A percentile compares a stretch with the other conserved stretches of the same genome.
These are phyloP conservation scores for Crataegus laevigata DNA, from an alignment of 306 rosid species.

Conservation along the genomic window DNA sequence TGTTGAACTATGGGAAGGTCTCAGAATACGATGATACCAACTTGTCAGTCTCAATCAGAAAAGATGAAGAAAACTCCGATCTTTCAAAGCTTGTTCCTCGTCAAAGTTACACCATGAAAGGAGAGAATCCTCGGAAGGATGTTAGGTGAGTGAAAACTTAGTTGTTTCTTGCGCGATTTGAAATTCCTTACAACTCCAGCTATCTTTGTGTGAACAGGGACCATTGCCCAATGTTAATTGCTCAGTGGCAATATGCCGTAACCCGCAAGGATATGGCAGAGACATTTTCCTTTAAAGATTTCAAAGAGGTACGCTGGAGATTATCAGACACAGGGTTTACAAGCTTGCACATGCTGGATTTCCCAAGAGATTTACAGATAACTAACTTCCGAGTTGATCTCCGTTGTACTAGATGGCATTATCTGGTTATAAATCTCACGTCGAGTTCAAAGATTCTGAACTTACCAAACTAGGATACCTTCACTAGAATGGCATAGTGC, in stretches of 20 bases:
- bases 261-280: slow-evolving; percentile 75
- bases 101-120: slow-evolving; percentile 83
- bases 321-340: background rate
- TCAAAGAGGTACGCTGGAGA: slow-evolving; percentile 55
- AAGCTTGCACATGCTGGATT: background rate
- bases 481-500: background rate
- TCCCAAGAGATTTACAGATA: background rate
- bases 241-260: slow-evolving; percentile 85
- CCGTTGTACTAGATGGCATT: background rate
- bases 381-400: background rate
- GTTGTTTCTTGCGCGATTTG: slow-evolving; percentile 14
- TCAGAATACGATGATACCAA: slow-evolving; percentile 30
- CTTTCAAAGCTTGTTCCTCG: slow-evolving; percentile 55
- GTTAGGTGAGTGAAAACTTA: slow-evolving; percentile 49
- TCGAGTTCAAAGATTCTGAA: background rate
- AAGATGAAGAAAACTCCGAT: slow-evolving; percentile 31
- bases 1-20: slow-evolving; percentile 69
- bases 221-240: slow-evolving; percentile 70
- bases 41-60: slow-evolving; percentile 35
- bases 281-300: slow-evolving; percentile 61
- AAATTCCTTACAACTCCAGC: background rate
- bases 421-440: background rate
- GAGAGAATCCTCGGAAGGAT: slow-evolving; percentile 57
- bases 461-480: background rate
- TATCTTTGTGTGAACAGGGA: slow-evolving; percentile 47